Conservation (phyloP, 805 yeast species). For the Metschnikowia baotianmanensis region DNA sequence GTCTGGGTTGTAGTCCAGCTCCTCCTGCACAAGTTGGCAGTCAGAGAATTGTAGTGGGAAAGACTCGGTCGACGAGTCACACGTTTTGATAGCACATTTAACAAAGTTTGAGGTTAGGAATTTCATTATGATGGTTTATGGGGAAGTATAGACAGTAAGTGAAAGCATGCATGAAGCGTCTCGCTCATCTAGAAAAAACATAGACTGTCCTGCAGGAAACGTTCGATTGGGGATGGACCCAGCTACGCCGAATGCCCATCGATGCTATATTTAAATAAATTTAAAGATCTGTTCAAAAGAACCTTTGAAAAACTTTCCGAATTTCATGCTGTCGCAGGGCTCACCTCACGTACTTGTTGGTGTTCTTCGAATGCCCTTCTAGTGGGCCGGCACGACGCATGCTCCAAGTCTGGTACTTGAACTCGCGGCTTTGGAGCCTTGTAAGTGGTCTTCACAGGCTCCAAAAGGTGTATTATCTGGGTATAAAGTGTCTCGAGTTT, state of each 20-base stretch:
- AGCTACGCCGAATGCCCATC: neutral
- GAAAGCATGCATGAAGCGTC: neutral
- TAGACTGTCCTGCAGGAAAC: slow-evolving; percentile 4
- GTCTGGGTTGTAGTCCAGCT: slow-evolving; percentile 77
- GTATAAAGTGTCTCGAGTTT: neutral
- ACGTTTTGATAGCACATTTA: slow-evolving; percentile 82
- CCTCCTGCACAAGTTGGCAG: slow-evolving; percentile 72
- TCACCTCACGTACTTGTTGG: neutral
- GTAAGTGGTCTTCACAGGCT: neutral
- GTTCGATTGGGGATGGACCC: neutral
- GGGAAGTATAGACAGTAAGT: neutral
- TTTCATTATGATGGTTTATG: slow-evolving; percentile 54
- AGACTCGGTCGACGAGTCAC: slow-evolving; percentile 69
- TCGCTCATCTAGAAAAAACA: slow-evolving; percentile 8
- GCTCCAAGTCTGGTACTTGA: neutral
- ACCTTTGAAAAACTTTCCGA: neutral
- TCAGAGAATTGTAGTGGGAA: slow-evolving; percentile 75
- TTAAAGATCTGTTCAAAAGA: no score
- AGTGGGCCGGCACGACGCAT: neutral
- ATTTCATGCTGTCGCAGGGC: neutral
- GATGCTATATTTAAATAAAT: neutral
- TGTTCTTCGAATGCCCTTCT: neutral
- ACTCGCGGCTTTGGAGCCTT: neutral
- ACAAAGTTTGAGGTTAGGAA: slow-evolving; percentile 95
- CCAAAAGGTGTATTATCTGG: neutral